Evolutionary conservation across 345 rosid species (phyloP), one percentile per base, ranked within the genome.

Genomic region (Citrus cavaleriei): DNA sequence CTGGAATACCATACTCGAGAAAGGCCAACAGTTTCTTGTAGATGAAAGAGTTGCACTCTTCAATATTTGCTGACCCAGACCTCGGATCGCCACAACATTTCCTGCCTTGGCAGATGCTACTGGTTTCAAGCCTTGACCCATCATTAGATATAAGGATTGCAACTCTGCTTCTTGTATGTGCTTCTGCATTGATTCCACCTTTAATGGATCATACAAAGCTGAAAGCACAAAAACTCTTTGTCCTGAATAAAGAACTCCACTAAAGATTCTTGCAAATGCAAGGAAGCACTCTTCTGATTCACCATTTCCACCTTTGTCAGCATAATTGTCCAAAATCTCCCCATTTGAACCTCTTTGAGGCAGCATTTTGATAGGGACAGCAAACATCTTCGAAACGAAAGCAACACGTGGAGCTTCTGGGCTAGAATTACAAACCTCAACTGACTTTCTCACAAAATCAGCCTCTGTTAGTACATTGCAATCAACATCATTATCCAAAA

Each of bases 371-470:
- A 87, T 78, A 18, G 97, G 93, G 42, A 95, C 73, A 67, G 97
- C 97, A 86, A 93, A 95, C 99, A 95, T 95, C 86, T 95, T 95
- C 12, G 97, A 92, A 49, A 95, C 95, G 86, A 95, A 95, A 30
- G 93, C 94, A 82, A 92, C 85, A 78, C 91, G 88, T n/a, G 97
- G 97, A 38, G 92, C 87, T 37, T 87, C 88, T 8, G 74, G 80
- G 70, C 88, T 85, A 60, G 90, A 85, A 85, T 93, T 90, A 88
- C 99, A 95, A 73, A 64, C 84, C 85, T 89, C 94, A 54, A 95
- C 88, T 12, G 95, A 91, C 77, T 86, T 93, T 78, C 98, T 92
- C 70, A 89, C 95, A 54, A 76, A 85, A 55, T 90, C 85, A 13
- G 94, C 92, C 87, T 94, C 98, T 60, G 84, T 86, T 80, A 90